Conservation (phyloP, 495 filamentous ascomycete species). For the Aspergillus ellipticus region DNA sequence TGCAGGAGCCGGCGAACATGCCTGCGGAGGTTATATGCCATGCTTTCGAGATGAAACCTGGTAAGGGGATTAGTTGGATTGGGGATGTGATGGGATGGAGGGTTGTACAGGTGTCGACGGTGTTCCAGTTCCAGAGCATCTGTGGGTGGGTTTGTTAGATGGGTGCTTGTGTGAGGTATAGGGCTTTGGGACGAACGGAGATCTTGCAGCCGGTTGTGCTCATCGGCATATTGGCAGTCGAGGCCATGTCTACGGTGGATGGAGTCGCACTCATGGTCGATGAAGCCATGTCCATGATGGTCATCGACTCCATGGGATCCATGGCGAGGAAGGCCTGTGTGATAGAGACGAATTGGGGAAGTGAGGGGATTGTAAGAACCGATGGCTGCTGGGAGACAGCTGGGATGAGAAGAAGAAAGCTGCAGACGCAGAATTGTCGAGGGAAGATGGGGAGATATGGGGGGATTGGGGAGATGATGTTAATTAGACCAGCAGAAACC, state of each 20-base stretch:
- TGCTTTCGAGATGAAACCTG: slow-evolving; percentile 57
- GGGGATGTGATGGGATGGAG: not conserved
- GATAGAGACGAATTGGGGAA: not conserved
- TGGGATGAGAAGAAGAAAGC: not conserved
- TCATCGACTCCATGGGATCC: slow-evolving; percentile 3
- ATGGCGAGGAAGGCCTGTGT: too few species aligned
- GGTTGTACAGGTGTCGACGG: slow-evolving; percentile 56
- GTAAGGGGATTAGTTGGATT: not conserved
- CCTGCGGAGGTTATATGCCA: slow-evolving; percentile 62
- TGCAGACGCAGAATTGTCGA: too few species aligned
- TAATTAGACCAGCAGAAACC: too few species aligned
- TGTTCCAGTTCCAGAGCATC: slow-evolving; percentile 82
- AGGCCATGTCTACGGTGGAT: slow-evolving; percentile 5
- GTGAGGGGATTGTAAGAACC: too few species aligned
- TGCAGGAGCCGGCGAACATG: slow-evolving; percentile 68
- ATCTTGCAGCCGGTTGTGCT: slow-evolving; percentile 35
- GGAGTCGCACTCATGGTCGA: slow-evolving; percentile 15
- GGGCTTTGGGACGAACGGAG: slow-evolving; percentile 26
- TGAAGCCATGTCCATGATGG: slow-evolving; percentile 20
- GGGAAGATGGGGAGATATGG: too few species aligned
- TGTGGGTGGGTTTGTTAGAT: slow-evolving; percentile 14
- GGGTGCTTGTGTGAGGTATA: not conserved
- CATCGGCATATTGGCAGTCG: not conserved
- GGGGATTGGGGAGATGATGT: too few species aligned
- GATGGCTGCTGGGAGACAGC: not conserved